Conservation (phyloP, 164 flowering plant species). For the Chimonanthus salicifolius region DNA sequence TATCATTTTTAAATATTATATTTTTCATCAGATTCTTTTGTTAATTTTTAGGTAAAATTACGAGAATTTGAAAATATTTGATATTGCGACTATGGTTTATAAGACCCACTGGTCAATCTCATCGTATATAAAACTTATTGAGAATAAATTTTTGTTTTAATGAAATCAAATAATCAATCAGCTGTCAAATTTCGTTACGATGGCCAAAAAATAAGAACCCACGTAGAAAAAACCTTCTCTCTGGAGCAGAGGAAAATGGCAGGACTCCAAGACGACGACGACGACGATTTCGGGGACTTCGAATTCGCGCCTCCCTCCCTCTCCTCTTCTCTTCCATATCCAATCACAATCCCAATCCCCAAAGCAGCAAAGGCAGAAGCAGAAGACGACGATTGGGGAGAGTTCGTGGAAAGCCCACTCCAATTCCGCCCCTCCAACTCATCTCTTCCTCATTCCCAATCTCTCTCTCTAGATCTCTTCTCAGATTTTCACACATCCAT, state of each 20-base stretch:
- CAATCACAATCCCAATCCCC: not conserved
- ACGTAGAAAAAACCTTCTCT: not conserved
- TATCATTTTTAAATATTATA: too few relatives aligned
- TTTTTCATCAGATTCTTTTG: too few relatives aligned
- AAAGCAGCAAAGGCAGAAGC: not conserved
- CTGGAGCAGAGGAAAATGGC: not conserved
- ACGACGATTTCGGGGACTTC: slow-evolving; percentile 64
- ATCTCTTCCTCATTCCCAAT: not conserved
- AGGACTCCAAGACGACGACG: slow-evolving; percentile 43
- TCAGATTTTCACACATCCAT: not conserved
- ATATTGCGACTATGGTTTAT: too few relatives aligned
- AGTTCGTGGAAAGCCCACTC: slow-evolving; percentile 36
- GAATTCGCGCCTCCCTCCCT: slow-evolving; percentile 34
- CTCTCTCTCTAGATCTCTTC: slow-evolving; percentile 17
- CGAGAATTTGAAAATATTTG: too few relatives aligned
- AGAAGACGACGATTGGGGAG: slow-evolving; percentile 67
- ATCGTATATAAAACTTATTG: too few relatives aligned
- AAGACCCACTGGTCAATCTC: too few relatives aligned
- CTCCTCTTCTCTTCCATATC: slow-evolving; percentile 1
- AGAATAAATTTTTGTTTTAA: too few relatives aligned
- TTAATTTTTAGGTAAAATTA: too few relatives aligned
- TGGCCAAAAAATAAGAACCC: too few relatives aligned
- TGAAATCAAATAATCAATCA: too few relatives aligned
- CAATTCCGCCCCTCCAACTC: slow-evolving; percentile 1
- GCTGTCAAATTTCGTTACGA: too few relatives aligned